Conservation (phyloP, 2,329 filamentous ascomycete species). For the Pseudogymnoascus sp. region DNA sequence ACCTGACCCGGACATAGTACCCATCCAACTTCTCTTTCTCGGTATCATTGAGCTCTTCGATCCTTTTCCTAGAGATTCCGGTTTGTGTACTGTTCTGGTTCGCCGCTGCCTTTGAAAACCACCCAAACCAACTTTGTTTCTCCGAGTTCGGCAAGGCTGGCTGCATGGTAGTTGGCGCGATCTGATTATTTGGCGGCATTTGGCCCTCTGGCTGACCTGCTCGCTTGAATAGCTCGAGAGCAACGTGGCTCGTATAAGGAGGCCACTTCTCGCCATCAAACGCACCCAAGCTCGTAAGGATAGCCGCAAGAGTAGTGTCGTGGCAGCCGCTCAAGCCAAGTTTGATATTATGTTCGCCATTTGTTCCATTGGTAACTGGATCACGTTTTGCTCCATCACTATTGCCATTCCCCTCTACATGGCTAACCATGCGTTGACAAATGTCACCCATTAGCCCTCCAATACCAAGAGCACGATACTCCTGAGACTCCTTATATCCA, state of each 20-base stretch:
- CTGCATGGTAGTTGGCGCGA: neutral
- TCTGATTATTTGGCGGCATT: constrained; percentile 20
- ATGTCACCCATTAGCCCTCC: constrained; percentile 78
- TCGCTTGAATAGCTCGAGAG: constrained; percentile 77
- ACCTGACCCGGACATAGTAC: constrained; percentile 83
- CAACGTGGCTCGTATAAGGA: constrained; percentile 85
- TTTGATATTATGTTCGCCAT: constrained; percentile 48
- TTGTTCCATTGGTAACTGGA: constrained; percentile 33
- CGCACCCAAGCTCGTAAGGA: constrained; percentile 69
- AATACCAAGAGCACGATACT: constrained; percentile 86
- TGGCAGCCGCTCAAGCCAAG: constrained; percentile 81
- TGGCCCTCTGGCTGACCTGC: constrained; percentile 27
- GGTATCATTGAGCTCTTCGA: constrained; percentile 43
- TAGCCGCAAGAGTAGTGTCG: constrained; percentile 80
- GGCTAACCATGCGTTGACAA: constrained; percentile 63
- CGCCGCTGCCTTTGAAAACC: constrained; percentile 19
- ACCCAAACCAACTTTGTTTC: constrained; percentile 22
- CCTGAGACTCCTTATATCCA: constrained; percentile 72
- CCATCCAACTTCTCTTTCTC: constrained; percentile 56
- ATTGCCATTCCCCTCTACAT: constrained; percentile 46
- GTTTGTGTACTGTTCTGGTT: constrained; percentile 23
- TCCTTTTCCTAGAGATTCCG: constrained; percentile 52
- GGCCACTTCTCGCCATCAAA: constrained; percentile 72
- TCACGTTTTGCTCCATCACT: constrained; percentile 37
- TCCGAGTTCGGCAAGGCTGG: neutral